A percentile compares a stretch with the other conserved stretches of the same genome.
Evolutionary conservation across 2,329 filamentous ascomycete genomes (phyloP).

Genomic region (Trichoderma guizhouense): DNA sequence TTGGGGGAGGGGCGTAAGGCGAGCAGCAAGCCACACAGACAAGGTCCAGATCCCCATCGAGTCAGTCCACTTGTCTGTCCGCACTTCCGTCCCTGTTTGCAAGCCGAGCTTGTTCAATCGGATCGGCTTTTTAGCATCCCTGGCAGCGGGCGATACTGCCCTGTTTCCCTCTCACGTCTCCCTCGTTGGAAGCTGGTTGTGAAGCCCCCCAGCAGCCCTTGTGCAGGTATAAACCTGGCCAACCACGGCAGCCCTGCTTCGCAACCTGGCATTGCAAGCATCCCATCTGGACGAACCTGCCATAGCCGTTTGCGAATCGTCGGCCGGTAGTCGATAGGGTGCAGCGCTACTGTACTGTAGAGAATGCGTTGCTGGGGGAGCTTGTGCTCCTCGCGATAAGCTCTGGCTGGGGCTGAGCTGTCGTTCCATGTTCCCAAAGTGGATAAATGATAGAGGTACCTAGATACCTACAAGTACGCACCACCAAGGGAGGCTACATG

Average conservation of each 20-base stretch:
- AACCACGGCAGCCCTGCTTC: background rate
- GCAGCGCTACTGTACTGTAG: background rate
- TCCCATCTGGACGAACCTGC: background rate
- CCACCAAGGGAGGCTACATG: background rate
- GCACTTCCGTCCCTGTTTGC: background rate
- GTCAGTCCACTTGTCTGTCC: constrained; percentile 9
- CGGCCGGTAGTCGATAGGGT: background rate
- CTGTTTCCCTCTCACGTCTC: background rate
- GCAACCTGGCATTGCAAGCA: background rate
- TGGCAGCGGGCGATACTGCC: background rate
- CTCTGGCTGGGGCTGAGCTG: constrained; percentile 2
- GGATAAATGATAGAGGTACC: background rate
- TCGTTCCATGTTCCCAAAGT: background rate
- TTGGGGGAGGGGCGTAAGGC: background rate
- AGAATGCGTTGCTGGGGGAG: background rate
- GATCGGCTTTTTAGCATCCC: constrained; percentile 4
- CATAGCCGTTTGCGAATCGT: background rate
- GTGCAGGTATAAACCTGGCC: background rate
- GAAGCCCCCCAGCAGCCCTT: background rate
- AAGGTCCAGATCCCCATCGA: background rate
- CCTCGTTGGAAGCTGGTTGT: background rate
- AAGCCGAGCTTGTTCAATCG: background rate
- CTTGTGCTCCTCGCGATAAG: background rate
- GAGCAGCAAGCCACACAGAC: constrained; percentile 15
- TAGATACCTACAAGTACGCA: background rate